Percentiles rank a stretch among this genome's conserved stretches.
Conservation (phyloP, 768 basidiomycete species). For the Lactarius trivialis region DNA sequence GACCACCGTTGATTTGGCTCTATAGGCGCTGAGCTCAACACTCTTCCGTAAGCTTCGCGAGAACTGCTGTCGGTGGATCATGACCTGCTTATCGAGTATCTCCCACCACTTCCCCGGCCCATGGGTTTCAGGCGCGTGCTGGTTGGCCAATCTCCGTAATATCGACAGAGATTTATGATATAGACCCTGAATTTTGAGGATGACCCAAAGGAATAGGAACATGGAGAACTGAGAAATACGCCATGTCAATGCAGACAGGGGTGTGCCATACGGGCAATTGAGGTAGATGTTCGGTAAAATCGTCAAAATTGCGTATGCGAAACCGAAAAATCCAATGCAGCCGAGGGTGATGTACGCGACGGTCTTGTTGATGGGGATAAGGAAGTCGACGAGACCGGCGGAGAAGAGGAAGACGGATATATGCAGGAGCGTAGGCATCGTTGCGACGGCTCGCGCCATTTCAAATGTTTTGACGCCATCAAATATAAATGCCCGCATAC, state of each 20-base stretch:
- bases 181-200: not conserved
- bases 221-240: not conserved
- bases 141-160: not conserved
- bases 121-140: not conserved
- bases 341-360: not conserved
- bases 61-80: constrained; percentile 1
- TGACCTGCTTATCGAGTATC: not conserved
- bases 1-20: not conserved
- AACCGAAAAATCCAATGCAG: not conserved
- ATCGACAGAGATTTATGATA: not conserved
- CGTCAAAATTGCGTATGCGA: not conserved
- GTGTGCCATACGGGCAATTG: constrained; percentile 8
- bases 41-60: not conserved
- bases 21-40: not conserved
- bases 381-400: constrained; percentile 10
- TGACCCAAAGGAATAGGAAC: not conserved
- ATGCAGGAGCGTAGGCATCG: constrained; percentile 3
- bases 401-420: constrained; percentile 10
- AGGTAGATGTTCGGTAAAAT: not conserved
- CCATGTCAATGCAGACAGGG: not conserved
- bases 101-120: not conserved
- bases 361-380: not conserved
- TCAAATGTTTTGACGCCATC: not conserved
- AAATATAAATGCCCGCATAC: not conserved
- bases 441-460: not conserved